Evolutionary conservation across 805 yeast species (phyloP), one percentile per base, ranked within the genome.

Genomic region (Kodamaea kakaduensis): DNA sequence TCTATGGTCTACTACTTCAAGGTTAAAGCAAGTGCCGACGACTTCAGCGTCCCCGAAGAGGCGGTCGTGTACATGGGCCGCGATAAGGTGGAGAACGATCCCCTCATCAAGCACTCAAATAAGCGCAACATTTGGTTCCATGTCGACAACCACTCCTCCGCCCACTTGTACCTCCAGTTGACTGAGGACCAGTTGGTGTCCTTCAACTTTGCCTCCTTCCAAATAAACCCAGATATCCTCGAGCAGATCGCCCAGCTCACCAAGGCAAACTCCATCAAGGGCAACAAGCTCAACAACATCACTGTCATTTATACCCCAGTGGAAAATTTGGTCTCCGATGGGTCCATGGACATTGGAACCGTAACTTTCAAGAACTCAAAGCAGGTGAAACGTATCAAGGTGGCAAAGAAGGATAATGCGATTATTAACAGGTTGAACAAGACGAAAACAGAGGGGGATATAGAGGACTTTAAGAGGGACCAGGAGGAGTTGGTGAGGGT

Each of bases 41-140:
- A 42, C 8, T 38, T 46, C 18, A 58, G 48, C 9, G 56, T 54
- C 4, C 51, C 42, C 16, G 61, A 66, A 9, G 50, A 68, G 16
- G 36, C 42, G 25, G 45, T 50, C 17, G 54, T 81, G 5, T 81
- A 77, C 46, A 78, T 81, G 78, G 94, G 94, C 3, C 77, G 72
- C 48, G 84, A 85, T 53, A 83, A 82, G 55, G 65, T 69, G 34
- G 94, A 85, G 58, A 84, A 64, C 43, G 71, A 65, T 34, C 68
- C 65, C 9, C 45, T 64, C 23, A 59, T 84, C 38, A 77, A 76
- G 51, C 71, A 75, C 46, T 84, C 89, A 1, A 71, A 73, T 42
- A 78, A 77, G 17, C 73, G 73, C 39, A 80, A 83, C 52, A 61
- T 82, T 3, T 84, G 94, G 90, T 84, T 85, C 50, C 94, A 84